Evolutionary conservation across 2,329 filamentous ascomycete genomes (phyloP).

Genomic region (Trichoderma atrobrunneum): DNA sequence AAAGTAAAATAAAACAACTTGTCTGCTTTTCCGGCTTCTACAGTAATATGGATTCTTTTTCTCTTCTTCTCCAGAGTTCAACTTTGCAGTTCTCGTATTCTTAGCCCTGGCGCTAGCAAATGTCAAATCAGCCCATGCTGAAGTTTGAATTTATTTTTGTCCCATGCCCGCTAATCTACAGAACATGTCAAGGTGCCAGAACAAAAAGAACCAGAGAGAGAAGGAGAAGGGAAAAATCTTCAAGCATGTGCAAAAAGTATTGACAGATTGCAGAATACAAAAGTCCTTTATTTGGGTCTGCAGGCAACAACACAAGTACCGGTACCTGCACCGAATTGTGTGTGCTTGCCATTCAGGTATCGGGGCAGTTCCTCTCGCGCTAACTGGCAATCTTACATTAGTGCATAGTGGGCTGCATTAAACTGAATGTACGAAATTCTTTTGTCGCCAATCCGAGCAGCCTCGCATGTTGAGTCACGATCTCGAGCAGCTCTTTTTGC

Average conservation of each 20-base stretch:
- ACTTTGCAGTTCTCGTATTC: neutral
- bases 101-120: neutral
- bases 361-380: slow-evolving; percentile 9
- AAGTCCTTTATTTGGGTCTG: neutral
- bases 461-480: slow-evolving; percentile 20
- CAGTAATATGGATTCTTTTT: neutral
- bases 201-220: neutral
- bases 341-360: slow-evolving; percentile 4
- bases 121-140: neutral
- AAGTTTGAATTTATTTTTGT: neutral
- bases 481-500: slow-evolving; percentile 13
- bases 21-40: neutral
- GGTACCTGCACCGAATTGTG: neutral
- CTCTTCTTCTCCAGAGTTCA: neutral
- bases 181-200: neutral
- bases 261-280: neutral
- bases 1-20: neutral
- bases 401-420: slow-evolving; percentile 14
- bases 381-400: slow-evolving; percentile 14
- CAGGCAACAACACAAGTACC: neutral
- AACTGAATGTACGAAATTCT: slow-evolving; percentile 14
- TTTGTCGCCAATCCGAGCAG: slow-evolving; percentile 10
- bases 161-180: neutral
- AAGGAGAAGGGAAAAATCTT: too few species aligned
- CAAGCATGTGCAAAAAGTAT: neutral